Evolutionary conservation across 495 filamentous ascomycete genomes (phyloP).

Genomic region (Hyaloscypha hepaticicola): DNA sequence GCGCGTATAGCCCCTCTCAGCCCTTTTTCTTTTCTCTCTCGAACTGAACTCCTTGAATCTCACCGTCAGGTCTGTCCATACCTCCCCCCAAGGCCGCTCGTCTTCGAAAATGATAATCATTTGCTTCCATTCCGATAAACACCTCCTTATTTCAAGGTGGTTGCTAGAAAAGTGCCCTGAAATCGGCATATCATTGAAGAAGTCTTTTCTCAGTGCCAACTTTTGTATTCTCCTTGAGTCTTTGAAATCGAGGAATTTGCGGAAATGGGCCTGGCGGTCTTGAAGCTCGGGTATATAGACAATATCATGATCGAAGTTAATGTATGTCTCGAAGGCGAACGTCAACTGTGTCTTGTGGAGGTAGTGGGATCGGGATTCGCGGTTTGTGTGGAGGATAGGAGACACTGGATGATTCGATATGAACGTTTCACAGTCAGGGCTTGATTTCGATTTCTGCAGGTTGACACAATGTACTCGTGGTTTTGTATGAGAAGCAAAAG

Average conservation of each 20-base stretch:
- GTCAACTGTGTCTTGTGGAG: background rate
- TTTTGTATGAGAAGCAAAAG: background rate
- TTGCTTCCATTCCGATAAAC: background rate
- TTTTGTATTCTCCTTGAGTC: background rate
- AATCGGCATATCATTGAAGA: background rate
- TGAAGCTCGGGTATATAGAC: background rate
- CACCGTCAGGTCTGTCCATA: background rate
- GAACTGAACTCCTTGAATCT: conserved; percentile 1
- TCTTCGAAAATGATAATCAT: conserved; percentile 5
- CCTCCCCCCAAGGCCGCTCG: background rate
- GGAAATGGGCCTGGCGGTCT: background rate
- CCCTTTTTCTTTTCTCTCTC: background rate
- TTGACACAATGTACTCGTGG: conserved; percentile 6
- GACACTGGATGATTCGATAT: conserved; percentile 8
- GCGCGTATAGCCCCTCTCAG: background rate
- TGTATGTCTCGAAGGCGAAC: conserved; percentile 13
- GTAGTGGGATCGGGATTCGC: conserved; percentile 7
- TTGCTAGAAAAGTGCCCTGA: background rate
- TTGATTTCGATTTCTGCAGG: background rate
- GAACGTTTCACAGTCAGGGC: background rate
- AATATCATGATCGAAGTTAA: conserved; percentile 13
- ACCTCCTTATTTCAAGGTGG: background rate
- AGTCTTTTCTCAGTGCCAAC: background rate
- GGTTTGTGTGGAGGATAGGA: conserved; percentile 1
- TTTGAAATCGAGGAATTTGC: background rate